These are phyloP conservation scores for Rhododendron mucronatum DNA, from an alignment of 148 eudicot species.

Conservation along the genomic window DNA sequence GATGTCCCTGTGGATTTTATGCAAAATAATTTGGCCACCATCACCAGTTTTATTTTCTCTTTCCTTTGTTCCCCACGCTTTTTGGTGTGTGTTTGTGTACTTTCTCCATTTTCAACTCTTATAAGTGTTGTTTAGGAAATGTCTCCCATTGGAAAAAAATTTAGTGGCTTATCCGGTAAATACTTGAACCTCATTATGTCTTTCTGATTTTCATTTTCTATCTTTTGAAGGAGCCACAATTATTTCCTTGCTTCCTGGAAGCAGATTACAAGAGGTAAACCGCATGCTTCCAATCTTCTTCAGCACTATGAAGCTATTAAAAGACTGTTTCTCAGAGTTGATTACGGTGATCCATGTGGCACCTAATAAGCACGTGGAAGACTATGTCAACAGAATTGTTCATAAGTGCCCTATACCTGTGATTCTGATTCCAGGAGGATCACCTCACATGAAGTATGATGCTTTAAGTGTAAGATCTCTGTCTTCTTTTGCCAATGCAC, in stretches of 20 bases:
- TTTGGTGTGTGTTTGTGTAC: not conserved
- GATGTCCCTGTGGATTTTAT: not conserved
- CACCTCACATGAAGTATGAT: slow-evolving; percentile 48
- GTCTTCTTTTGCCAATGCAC: not conserved
- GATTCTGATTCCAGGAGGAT: slow-evolving; percentile 59
- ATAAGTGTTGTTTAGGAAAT: not conserved
- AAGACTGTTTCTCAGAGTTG: slow-evolving; percentile 46
- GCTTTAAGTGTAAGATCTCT: slow-evolving; percentile 60
- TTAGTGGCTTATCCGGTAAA: not conserved
- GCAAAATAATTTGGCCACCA: not conserved
- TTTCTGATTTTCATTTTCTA: not conserved
- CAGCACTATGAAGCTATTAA: slow-evolving; percentile 50
- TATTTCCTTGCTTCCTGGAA: slow-evolving; percentile 81
- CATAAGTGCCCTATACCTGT: slow-evolving; percentile 56
- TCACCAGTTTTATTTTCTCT: not conserved
- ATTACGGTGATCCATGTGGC: slow-evolving; percentile 64
- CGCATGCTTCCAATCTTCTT: slow-evolving; percentile 88
- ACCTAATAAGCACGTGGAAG: slow-evolving; percentile 69
- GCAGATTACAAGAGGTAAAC: slow-evolving; percentile 90
- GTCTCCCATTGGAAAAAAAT: not conserved
- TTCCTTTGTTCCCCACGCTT: not conserved
- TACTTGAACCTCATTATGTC: not conserved
- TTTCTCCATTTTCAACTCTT: not conserved
- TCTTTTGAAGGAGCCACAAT: slow-evolving; percentile 50
- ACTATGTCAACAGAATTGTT: slow-evolving; percentile 38